Evolutionary conservation across 768 basidiomycete genomes (phyloP).

Genomic region (Kwoniella botswanensis): DNA sequence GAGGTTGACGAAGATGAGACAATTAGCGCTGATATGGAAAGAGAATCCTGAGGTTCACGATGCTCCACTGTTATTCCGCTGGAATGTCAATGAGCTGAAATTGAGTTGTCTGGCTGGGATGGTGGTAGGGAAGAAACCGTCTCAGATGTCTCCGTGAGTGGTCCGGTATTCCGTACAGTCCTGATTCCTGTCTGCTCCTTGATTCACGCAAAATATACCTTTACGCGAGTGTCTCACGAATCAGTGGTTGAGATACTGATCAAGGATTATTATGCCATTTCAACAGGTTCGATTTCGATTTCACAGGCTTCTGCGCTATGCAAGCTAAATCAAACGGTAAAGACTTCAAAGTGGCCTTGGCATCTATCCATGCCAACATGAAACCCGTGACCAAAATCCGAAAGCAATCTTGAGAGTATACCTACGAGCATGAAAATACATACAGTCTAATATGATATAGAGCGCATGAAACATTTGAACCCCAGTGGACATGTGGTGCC

Average conservation of each 20-base stretch:
- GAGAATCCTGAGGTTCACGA: slow-evolving; percentile 12
- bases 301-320: slow-evolving; percentile 30
- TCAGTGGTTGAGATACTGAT: not conserved
- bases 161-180: not conserved
- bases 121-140: not conserved
- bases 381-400: slow-evolving; percentile 8
- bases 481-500: too few species aligned
- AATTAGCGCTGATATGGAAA: slow-evolving; percentile 37
- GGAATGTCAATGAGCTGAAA: slow-evolving; percentile 27
- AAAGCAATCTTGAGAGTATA: not conserved
- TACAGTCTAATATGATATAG: too few species aligned
- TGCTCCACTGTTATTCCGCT: slow-evolving; percentile 16
- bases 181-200: not conserved
- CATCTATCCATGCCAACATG: not conserved
- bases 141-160: slow-evolving; percentile 22
- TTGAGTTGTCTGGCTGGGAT: slow-evolving; percentile 35
- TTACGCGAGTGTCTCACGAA: not conserved
- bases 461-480: too few species aligned
- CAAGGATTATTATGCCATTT: not conserved
- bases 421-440: not conserved
- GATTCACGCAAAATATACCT: not conserved
- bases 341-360: slow-evolving; percentile 1
- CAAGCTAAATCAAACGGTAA: slow-evolving; percentile 28
- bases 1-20: slow-evolving; percentile 24
- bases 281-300: slow-evolving; percentile 48